Conservation (phyloP, 169 alveolate species). For the Plasmodium berghei region DNA sequence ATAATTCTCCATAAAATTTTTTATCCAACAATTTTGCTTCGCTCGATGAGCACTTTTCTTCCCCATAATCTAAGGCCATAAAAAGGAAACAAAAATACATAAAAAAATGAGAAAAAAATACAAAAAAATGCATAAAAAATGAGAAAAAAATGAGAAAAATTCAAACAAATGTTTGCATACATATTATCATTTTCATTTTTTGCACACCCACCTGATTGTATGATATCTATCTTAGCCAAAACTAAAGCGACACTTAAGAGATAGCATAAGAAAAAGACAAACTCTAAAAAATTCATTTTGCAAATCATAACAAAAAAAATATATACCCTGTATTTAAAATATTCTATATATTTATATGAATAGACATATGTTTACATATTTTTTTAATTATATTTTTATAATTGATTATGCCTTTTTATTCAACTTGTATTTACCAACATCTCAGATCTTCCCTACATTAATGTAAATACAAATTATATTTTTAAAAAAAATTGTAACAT, state of each 20-base stretch:
- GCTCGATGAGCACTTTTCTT: constrained; percentile 27
- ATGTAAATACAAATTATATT: too few species aligned
- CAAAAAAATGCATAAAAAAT: too few species aligned
- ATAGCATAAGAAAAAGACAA: constrained; percentile 2
- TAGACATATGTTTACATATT: neutral
- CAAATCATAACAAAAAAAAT: neutral
- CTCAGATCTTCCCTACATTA: too few species aligned
- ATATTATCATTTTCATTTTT: neutral
- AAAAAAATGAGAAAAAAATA: constrained; percentile 1
- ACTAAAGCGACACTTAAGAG: neutral
- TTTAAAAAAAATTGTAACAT: too few species aligned
- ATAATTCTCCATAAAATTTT: constrained; percentile 19
- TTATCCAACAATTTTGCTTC: constrained; percentile 25
- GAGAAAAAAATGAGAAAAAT: neutral
- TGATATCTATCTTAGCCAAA: constrained; percentile 19
- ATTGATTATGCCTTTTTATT: too few species aligned
- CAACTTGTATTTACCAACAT: too few species aligned
- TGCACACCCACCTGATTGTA: constrained; percentile 45
- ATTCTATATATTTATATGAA: neutral
- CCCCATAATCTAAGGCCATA: constrained; percentile 12
- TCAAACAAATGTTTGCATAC: neutral
- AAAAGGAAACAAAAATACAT: neutral
- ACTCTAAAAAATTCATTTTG: constrained; percentile 18
- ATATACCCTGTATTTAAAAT: neutral
- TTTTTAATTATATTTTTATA: neutral